Percentiles rank a stretch among this genome's conserved stretches.
Conservation (phyloP, 2,329 filamentous ascomycete genomes). For the Aspergillus floridensis region DNA sequence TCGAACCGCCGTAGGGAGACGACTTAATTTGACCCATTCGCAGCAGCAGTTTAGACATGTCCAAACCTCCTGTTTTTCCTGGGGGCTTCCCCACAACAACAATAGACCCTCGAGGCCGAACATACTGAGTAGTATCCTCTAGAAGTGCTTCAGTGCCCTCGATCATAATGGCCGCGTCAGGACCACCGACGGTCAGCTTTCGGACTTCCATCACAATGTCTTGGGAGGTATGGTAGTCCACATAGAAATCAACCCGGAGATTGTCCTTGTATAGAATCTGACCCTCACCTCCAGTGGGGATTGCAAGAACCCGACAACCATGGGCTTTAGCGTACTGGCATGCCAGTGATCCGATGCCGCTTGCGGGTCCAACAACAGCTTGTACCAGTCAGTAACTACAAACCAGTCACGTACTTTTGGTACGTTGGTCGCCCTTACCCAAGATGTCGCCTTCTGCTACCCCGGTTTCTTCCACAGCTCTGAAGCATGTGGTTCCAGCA, state of each 20-base stretch:
- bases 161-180: neutral
- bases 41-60: neutral
- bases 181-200: neutral
- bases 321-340: constrained; percentile 8
- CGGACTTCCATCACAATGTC: neutral
- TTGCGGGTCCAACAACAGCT: constrained; percentile 2
- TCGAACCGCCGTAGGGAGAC: neutral
- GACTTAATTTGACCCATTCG: neutral
- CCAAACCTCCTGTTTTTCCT: neutral
- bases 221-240: neutral
- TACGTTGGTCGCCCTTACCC: neutral
- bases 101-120: constrained; percentile 2
- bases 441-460: neutral
- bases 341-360: neutral
- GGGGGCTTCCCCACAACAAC: neutral
- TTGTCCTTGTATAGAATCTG: neutral
- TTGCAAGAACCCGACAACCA: constrained; percentile 1
- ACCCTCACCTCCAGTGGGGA: neutral
- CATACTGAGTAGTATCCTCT: neutral
- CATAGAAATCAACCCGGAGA: neutral
- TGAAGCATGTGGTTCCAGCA: constrained; percentile 1
- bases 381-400: no score
- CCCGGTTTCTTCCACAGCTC: constrained; percentile 3
- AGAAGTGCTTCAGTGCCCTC: neutral
- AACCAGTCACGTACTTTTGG: no score